Evolutionary conservation across 768 basidiomycete species (phyloP).

Genomic region (Trametes cubensis): DNA sequence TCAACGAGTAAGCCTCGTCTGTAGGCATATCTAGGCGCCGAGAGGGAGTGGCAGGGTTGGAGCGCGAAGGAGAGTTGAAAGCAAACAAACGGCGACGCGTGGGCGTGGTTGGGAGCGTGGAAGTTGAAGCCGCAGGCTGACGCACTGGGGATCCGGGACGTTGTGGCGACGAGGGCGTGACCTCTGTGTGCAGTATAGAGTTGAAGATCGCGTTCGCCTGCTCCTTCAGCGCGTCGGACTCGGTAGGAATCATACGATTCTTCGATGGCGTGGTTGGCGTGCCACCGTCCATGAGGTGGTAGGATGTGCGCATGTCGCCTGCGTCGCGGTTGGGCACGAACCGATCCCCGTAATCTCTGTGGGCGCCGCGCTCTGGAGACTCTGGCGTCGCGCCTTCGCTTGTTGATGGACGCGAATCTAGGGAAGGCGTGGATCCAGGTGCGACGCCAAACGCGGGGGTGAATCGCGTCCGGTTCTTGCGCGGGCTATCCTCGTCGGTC

Average conservation of each 20-base stretch:
- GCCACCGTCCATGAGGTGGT: slow-evolving; percentile 57
- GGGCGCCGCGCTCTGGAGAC: slow-evolving; percentile 35
- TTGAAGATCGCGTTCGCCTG: slow-evolving; percentile 85
- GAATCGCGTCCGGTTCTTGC: slow-evolving; percentile 53
- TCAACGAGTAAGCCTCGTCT: slow-evolving; percentile 88
- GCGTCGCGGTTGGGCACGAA: slow-evolving; percentile 66
- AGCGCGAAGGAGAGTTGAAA: slow-evolving; percentile 61
- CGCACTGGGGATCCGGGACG: slow-evolving; percentile 60
- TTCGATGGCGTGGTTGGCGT: slow-evolving; percentile 42
- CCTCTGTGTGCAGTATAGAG: slow-evolving; percentile 75
- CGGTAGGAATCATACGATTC: slow-evolving; percentile 44
- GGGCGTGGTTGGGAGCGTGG: slow-evolving; percentile 44
- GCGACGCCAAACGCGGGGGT: slow-evolving; percentile 57
- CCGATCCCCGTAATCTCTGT: slow-evolving; percentile 50
- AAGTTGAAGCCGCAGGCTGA: slow-evolving; percentile 30
- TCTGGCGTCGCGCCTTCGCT: slow-evolving; percentile 56
- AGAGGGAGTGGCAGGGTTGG: slow-evolving; percentile 56
- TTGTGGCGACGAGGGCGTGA: slow-evolving; percentile 69
- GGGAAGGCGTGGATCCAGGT: slow-evolving; percentile 54
- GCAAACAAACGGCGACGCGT: slow-evolving; percentile 64
- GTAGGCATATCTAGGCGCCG: slow-evolving; percentile 78
- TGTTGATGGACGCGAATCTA: slow-evolving; percentile 56
- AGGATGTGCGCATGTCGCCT: slow-evolving; percentile 63
- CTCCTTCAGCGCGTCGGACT: slow-evolving; percentile 57
- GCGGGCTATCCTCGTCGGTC: slow-evolving; percentile 54